Evolutionary conservation across 23 red algal species (phyloP), one percentile per base, ranked within the genome.

Genomic region (Agarophyton chilense): DNA sequence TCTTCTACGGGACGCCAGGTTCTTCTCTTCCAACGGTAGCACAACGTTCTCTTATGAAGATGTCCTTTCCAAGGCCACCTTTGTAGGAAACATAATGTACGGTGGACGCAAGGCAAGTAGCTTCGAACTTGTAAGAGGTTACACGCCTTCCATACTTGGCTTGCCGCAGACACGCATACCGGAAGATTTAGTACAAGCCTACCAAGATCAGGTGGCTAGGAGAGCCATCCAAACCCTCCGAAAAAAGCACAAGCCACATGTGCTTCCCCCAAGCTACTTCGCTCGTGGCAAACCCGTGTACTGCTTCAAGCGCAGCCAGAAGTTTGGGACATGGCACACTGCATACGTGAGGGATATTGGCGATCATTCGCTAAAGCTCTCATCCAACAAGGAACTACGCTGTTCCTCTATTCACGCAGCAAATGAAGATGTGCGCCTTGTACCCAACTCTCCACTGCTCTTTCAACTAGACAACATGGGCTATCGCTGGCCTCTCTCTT

Each of bases 241-340:
- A n/a, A n/a, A n/a, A n/a, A n/a, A n/a, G n/a, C n/a, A n/a, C n/a
- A 66, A 9, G 16, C 61, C 61, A 2, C 61, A 66, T 2, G 61
- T 66, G 9, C 61, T 66, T 1, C 2, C 12, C 2, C 34, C 2
- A 34, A 3, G 22, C 1, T 26, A 66, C 3, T 33, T 66, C 24
- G 22, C 24, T 3, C 26, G 14, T 21, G 11, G 33, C 24, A 35
- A 21, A 34, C 2, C 54, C 21, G 82, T 87, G 26, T 75, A 87
- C 46, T 75, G 26, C 43, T 87, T 87, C 68, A 54, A 74, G 45
- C 63, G 66, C 11, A 64, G 82, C 25, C 61, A 34, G 52, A 87
- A 75, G 65, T 87, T 86, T 52, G 82, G 68, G 25, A 74, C 22
- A 28, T 87, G 82, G 82, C 17, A 73, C 4, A 19, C 4, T 4